phyloP scores from a whole-genome alignment of 2,329 filamentous ascomycete genomes.

The Cercospora brassicicola region DNA sequence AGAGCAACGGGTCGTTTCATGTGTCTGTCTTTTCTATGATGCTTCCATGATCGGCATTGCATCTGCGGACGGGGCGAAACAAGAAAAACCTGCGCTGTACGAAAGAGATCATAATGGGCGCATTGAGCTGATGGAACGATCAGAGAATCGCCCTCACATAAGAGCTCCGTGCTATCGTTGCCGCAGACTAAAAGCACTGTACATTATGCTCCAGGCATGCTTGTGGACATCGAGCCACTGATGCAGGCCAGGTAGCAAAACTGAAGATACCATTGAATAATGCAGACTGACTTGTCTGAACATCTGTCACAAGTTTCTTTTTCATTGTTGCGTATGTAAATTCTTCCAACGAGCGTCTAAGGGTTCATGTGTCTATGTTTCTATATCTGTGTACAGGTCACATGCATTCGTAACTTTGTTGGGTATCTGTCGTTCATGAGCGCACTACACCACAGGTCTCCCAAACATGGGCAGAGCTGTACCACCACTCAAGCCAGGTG shows the following conservation, averaged over 20 bases:
- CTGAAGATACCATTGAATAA: neutral
- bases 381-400: neutral
- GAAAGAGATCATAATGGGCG: neutral
- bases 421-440: neutral
- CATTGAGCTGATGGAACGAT: neutral
- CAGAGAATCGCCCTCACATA: neutral
- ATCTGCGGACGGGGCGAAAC: neutral
- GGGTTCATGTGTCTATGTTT: neutral
- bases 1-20: neutral
- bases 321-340: neutral
- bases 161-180: neutral
- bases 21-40: neutral
- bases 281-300: neutral
- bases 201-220: neutral
- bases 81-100: neutral
- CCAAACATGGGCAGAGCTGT: constrained; percentile 10
- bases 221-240: neutral
- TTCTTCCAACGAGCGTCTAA: neutral
- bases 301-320: neutral
- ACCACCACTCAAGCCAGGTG: constrained; percentile 23
- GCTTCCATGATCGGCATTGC: neutral
- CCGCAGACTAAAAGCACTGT: neutral
- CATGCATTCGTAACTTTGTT: neutral
- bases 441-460: neutral
- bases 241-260: neutral